Conservation (phyloP, 225 moss, liverwort and hornwort species). For the Bryum argenteum region DNA sequence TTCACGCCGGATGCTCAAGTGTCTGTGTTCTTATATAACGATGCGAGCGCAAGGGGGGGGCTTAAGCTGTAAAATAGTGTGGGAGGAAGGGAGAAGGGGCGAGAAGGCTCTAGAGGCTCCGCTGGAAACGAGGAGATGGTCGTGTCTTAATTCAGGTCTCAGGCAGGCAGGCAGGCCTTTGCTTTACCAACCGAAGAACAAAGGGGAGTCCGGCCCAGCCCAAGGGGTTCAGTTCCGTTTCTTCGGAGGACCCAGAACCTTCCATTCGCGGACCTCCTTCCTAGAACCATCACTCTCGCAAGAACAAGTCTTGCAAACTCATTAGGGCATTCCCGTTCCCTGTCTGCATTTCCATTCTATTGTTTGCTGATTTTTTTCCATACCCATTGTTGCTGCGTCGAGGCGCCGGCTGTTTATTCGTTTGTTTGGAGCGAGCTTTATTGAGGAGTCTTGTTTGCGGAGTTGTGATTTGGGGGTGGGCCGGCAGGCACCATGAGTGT, state of each 20-base stretch:
- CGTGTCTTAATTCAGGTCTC: background rate
- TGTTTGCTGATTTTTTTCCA: background rate
- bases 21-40: too few species aligned
- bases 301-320: background rate
- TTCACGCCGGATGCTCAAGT: too few species aligned
- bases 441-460: background rate
- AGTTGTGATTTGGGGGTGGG: slow-evolving; percentile 14
- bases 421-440: background rate
- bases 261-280: slow-evolving; percentile 5
- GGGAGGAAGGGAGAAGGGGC: background rate
- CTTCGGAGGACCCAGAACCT: slow-evolving; percentile 29
- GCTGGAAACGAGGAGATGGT: background rate
- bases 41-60: too few species aligned
- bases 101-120: background rate
- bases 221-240: too few species aligned
- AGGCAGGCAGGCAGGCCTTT: background rate
- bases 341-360: background rate
- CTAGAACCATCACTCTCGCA: background rate
- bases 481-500: slow-evolving; percentile 83
- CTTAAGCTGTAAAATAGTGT: background rate
- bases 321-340: background rate
- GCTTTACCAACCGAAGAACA: too few species aligned
- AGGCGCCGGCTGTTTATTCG: background rate
- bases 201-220: too few species aligned
- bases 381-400: too few species aligned